These are phyloP conservation scores for Rutidosis leptorrhynchoides DNA, from an alignment of 129 eudicot species.

Conservation along the genomic window DNA sequence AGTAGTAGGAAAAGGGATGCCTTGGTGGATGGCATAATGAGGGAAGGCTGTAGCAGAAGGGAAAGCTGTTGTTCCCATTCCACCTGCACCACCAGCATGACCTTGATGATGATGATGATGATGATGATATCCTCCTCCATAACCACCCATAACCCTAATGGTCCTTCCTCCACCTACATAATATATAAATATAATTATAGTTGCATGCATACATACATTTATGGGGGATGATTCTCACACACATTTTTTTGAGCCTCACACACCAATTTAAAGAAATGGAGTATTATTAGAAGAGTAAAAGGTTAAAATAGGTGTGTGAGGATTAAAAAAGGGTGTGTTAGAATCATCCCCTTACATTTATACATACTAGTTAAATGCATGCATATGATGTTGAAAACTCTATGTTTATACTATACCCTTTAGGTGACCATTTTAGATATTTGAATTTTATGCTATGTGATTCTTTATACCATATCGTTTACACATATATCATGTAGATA, in stretches of 20 bases:
- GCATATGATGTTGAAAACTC: background rate
- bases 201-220: too few species aligned
- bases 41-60: slow-evolving; percentile 84
- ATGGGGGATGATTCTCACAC: too few species aligned
- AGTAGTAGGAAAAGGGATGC: slow-evolving; percentile 70
- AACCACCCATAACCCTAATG: slow-evolving; percentile 57
- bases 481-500: background rate
- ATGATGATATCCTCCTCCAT: slow-evolving; percentile 54
- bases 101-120: slow-evolving; percentile 41
- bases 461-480: too few species aligned
- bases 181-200: too few species aligned
- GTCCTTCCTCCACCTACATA: slow-evolving; percentile 57
- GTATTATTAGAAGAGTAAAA: too few species aligned
- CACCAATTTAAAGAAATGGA: too few species aligned
- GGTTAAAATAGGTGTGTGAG: too few species aligned
- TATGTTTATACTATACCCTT: background rate
- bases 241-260: too few species aligned
- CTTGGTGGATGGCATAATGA: slow-evolving; percentile 98
- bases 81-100: slow-evolving; percentile 39
- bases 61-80: slow-evolving; percentile 60
- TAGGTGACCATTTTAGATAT: background rate
- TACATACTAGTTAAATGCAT: too few species aligned
- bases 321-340: too few species aligned
- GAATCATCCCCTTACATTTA: too few species aligned
- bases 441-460: background rate